These are phyloP conservation scores for Salmacisia buchloeana DNA, from an alignment of 1,284 basidiomycete genomes.

Conservation along the genomic window DNA sequence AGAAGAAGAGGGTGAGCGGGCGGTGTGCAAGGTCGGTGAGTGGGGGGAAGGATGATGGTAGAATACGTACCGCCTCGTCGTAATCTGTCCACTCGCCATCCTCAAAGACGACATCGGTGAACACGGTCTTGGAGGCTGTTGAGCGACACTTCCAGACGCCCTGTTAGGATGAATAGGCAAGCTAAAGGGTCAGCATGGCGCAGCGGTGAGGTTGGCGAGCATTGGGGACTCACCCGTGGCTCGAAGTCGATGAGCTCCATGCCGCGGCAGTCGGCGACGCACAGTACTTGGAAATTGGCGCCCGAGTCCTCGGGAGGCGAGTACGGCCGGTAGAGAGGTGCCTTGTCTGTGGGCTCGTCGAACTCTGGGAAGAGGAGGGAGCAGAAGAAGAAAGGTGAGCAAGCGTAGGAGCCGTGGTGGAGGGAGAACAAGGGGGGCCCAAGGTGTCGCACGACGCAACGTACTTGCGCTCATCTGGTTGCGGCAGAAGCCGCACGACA, in stretches of 20 bases:
- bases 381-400: conserved; percentile 11
- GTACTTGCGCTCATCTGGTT: not conserved
- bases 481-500: conserved; percentile 26
- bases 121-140: conserved; percentile 27
- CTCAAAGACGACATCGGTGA: conserved; percentile 42
- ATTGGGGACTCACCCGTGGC: conserved; percentile 19
- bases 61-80: conserved; percentile 37
- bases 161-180: too few relatives aligned
- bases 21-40: conserved; percentile 10
- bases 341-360: conserved; percentile 37
- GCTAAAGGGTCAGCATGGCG: not conserved
- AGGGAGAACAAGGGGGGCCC: not conserved
- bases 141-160: conserved; percentile 38
- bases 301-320: conserved; percentile 16
- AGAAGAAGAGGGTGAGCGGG: conserved; percentile 20
- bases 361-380: conserved; percentile 21
- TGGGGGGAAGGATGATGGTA: conserved; percentile 70
- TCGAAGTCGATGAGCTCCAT: conserved; percentile 35
- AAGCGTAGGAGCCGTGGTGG: too few relatives aligned
- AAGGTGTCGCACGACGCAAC: conserved; percentile 10
- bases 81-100: conserved; percentile 50
- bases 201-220: not conserved
- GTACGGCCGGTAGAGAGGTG: conserved; percentile 29
- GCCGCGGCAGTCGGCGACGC: conserved; percentile 43
- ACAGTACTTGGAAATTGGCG: conserved; percentile 34